phyloP scores from a whole-genome alignment of 129 eudicot species.

The Centella asiatica region DNA sequence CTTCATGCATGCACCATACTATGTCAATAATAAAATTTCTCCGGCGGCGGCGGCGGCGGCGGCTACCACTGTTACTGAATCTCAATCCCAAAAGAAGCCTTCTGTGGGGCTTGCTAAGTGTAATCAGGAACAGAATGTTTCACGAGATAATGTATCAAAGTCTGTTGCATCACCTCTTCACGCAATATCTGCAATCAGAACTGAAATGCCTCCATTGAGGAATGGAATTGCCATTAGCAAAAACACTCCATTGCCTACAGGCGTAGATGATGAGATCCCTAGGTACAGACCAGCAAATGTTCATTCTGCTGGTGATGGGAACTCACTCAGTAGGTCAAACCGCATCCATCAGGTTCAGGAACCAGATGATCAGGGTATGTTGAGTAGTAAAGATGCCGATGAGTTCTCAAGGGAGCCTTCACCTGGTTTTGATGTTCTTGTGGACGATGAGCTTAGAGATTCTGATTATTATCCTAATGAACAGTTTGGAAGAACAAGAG shows the following conservation, averaged over 20 bases:
- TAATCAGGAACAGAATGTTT: slow-evolving; percentile 32
- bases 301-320: slow-evolving; percentile 29
- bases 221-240: slow-evolving; percentile 26
- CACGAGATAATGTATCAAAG: slow-evolving; percentile 28
- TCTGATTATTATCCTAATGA: slow-evolving; percentile 64
- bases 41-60: slow-evolving; percentile 27
- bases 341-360: slow-evolving; percentile 29
- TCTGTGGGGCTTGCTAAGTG: slow-evolving; percentile 38
- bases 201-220: slow-evolving; percentile 23
- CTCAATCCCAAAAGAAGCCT: slow-evolving; percentile 27
- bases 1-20: slow-evolving; percentile 46
- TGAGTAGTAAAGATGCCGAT: slow-evolving; percentile 50
- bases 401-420: slow-evolving; percentile 81
- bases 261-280: slow-evolving; percentile 26
- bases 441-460: slow-evolving; percentile 58
- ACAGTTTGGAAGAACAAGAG: slow-evolving; percentile 53
- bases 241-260: slow-evolving; percentile 24
- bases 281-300: slow-evolving; percentile 26
- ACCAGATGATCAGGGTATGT: slow-evolving; percentile 34
- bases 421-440: slow-evolving; percentile 94
- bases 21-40: slow-evolving; percentile 27
- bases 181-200: slow-evolving; percentile 20
- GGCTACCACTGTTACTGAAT: slow-evolving; percentile 27
- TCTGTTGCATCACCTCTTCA: slow-evolving; percentile 21
- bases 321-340: slow-evolving; percentile 31